A percentile compares a stretch with the other conserved stretches of the same genome.
phyloP scores from a whole-genome alignment of 2,329 filamentous ascomycete species.

The Hypomyces rosellus region DNA sequence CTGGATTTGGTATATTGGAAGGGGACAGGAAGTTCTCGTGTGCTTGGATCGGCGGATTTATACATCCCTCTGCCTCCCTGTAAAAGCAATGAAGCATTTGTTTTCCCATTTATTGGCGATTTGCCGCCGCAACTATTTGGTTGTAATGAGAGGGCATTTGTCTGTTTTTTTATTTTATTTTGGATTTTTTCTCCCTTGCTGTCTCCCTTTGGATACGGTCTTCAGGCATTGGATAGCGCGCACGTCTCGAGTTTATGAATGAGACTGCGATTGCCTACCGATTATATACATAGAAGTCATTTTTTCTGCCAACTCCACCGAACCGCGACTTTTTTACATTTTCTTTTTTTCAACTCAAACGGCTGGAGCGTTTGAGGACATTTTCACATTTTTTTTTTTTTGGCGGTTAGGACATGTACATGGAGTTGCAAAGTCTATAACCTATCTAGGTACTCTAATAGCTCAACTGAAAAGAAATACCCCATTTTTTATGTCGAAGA shows the following conservation, averaged over 20 bases:
- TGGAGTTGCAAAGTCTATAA: too few species aligned
- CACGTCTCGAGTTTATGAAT: slow-evolving; percentile 18
- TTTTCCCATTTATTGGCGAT: neutral
- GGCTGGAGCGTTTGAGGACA: too few species aligned
- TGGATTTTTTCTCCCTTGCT: neutral
- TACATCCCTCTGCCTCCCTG: neutral
- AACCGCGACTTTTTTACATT: too few species aligned
- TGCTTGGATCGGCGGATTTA: neutral
- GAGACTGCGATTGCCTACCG: neutral
- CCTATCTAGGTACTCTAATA: too few species aligned
- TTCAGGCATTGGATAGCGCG: too few species aligned
- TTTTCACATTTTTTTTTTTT: too few species aligned
- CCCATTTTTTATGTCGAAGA: too few species aligned
- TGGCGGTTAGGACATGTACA: too few species aligned
- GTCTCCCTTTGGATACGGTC: neutral
- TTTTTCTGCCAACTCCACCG: too few species aligned
- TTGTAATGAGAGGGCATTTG: slow-evolving; percentile 10
- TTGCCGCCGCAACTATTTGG: neutral
- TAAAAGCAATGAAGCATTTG: slow-evolving; percentile 1
- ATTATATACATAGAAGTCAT: too few species aligned
- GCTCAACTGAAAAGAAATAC: too few species aligned
- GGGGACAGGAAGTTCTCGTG: neutral
- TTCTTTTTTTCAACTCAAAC: too few species aligned
- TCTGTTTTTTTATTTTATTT: neutral
- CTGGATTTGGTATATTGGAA: neutral